Evolutionary conservation across 371 early-diverging fungal species (phyloP).

Genomic region (Mortierella sp.): DNA sequence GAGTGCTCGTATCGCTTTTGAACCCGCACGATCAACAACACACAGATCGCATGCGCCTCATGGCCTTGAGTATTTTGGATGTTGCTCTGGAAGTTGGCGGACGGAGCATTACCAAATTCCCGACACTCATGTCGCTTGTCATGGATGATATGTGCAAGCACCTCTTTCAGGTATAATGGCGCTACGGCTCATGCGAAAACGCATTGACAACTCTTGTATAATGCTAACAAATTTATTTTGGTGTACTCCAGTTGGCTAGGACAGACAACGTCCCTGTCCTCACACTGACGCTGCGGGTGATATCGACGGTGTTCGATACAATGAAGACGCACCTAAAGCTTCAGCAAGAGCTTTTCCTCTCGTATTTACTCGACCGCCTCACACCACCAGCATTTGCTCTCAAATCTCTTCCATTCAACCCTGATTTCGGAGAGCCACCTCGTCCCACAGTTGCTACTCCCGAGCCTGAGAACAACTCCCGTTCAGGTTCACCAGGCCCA

Average conservation of each 20-base stretch:
- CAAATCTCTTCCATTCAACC: slow-evolving; percentile 42
- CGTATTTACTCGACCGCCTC: slow-evolving; percentile 76
- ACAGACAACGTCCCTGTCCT: slow-evolving; percentile 72
- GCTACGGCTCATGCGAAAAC: background rate
- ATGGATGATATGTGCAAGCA: slow-evolving; percentile 88
- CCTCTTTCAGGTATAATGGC: slow-evolving; percentile 77
- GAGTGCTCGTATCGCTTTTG: slow-evolving; percentile 89
- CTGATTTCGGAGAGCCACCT: slow-evolving; percentile 41
- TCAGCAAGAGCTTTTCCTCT: slow-evolving; percentile 84
- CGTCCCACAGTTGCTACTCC: slow-evolving; percentile 31
- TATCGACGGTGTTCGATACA: slow-evolving; percentile 81
- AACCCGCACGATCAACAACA: slow-evolving; percentile 92
- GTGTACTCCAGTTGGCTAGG: slow-evolving; percentile 61
- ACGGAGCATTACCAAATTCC: slow-evolving; percentile 76
- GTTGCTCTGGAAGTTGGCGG: slow-evolving; percentile 90
- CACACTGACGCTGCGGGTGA: slow-evolving; percentile 69
- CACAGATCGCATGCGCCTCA: slow-evolving; percentile 91
- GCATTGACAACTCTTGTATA: background rate
- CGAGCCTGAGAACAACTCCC: slow-evolving; percentile 37
- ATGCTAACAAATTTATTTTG: background rate
- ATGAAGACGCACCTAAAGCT: slow-evolving; percentile 73
- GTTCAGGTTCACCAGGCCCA: slow-evolving; percentile 48
- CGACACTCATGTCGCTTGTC: slow-evolving; percentile 74
- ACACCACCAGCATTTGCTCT: slow-evolving; percentile 60
- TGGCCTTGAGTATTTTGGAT: slow-evolving; percentile 84